Base-by-base conservation (phyloP, 108 stramenopile genomes). In the Conticribra guillardii region DNA sequence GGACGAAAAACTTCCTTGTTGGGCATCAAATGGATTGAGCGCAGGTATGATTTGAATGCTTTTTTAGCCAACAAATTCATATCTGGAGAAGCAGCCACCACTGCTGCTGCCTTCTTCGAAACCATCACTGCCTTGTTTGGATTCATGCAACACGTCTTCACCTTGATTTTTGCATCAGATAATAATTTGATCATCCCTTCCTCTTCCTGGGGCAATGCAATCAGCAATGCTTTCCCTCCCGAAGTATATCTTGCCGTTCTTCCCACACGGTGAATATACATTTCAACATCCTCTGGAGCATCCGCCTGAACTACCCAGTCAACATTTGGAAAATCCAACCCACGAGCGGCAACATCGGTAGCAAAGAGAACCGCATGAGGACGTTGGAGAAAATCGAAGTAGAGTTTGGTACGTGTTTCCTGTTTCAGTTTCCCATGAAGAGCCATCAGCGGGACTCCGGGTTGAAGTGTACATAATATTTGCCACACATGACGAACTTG, bases 301-400 rank as follows among this genome's bases (percentile, higher is more conserved):
- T 99, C 99, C 7, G 85, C 89, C 83, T 99, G 97, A 4, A 98
- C 85, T 9, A 99, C 98, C 99, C 99, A 99, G 81, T 99, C 98
- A 18, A 99, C 97, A 23, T 77, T 70, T 0, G 97, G 98, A 73
- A 99, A 99, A 59, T 99, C 99, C 17, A 99, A 71, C 18, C 99
- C 98, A 4, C 99, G 80, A 2, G 96, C 89, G 3, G 98, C 98
- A 7, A 99, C 92, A 60, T 99, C 99, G 0, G 99, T 99, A 14
- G 96, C 96, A 58, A 99, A 95, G 61, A 99, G 29, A 9, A 97
- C 97, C 18, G 98, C 98, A 55, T 89, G 86, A 7, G 91, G 89
- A 37, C 87, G 83, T 46, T 85, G 88, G 31, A 90, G 59, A 75
- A 95, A 99, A 54, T 99, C 97, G 64, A 94, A 95, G 84, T 99